Base-by-base conservation (phyloP, 768 basidiomycete genomes). In the Mycena floridula region DNA sequence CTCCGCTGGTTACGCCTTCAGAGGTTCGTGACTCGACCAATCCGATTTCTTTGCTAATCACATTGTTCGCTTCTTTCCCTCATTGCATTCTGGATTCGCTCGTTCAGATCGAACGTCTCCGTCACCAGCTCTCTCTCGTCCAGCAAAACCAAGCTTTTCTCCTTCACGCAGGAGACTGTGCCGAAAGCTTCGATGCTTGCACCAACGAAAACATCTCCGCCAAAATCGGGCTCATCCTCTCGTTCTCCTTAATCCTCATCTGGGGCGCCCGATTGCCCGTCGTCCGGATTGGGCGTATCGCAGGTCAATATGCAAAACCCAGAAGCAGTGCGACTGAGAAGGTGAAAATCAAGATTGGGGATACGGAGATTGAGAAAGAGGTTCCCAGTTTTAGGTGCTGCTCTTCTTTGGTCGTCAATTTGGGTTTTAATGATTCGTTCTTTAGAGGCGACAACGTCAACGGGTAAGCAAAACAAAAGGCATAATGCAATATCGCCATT, bases 101-200 rank as follows among this genome's bases (percentile, higher is more conserved):
- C 35, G 35, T n/a, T 15, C 47, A 89, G 89, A 85, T 91, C 58
- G 87, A 91, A 60, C 77, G 90, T 8, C 72, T 97, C 44, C 76
- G 91, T 40, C 73, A 81, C 57, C 90, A 94, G 50, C 69, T 97
- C 16, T 67, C 73, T 25, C 79, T 79, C 26, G 92, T 94, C 3
- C 86, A 96, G 53, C 73, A 73, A 16, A 89, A 90, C 50, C 81
- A 94, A 55, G 92, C 91, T 0, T 98, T 99, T 65, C 72, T 99
- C 27, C 75, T 99, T 2, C 96, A 99, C 50, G 96, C 96, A 1
- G 96, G 96, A 2, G 96, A 99, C 57, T 99, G 96, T 55, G 93
- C 91, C n/a, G 90, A 94, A 62, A 86, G 89, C 60, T 94, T 95
- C 56, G 85, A 89, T 54, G 90, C 89, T 0, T 93, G 90, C 59